Evolutionary conservation across 164 flowering plant species (phyloP).

Genomic region (Vitis amurensis): DNA sequence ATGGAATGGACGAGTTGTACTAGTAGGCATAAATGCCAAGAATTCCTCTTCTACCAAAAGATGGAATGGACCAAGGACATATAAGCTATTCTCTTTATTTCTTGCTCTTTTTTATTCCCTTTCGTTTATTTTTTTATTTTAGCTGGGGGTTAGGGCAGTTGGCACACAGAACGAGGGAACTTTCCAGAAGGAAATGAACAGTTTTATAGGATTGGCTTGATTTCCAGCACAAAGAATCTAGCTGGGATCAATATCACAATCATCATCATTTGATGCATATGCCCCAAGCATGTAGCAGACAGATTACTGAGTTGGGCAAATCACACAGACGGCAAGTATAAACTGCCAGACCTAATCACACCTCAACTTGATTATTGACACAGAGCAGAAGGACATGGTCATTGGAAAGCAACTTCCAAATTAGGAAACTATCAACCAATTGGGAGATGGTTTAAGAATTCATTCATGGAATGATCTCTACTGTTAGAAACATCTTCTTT

Average conservation of each 20-base stretch:
- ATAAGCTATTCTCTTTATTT: too few species aligned
- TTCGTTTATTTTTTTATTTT: too few species aligned
- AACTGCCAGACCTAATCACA: slow-evolving; percentile 1
- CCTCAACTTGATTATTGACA: background rate
- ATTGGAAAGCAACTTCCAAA: background rate
- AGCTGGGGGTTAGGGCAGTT: too few species aligned
- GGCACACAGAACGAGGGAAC: background rate
- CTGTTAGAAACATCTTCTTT: too few species aligned
- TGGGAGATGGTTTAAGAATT: too few species aligned
- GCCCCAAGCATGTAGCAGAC: background rate
- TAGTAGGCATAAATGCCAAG: too few species aligned
- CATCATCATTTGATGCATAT: background rate
- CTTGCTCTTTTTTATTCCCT: too few species aligned
- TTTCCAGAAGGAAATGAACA: background rate
- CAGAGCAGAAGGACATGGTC: background rate
- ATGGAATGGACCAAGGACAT: too few species aligned
- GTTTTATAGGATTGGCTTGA: background rate
- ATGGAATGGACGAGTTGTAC: too few species aligned
- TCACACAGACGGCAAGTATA: background rate
- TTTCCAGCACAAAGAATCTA: background rate
- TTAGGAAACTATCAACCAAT: too few species aligned
- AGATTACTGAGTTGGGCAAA: background rate
- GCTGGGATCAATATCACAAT: background rate
- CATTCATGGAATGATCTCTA: too few species aligned
- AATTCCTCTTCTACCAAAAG: too few species aligned